Evolutionary conservation across 306 rosid genomes (phyloP), one percentile per base, ranked within the genome.

Genomic region (Crotalaria pallida): DNA sequence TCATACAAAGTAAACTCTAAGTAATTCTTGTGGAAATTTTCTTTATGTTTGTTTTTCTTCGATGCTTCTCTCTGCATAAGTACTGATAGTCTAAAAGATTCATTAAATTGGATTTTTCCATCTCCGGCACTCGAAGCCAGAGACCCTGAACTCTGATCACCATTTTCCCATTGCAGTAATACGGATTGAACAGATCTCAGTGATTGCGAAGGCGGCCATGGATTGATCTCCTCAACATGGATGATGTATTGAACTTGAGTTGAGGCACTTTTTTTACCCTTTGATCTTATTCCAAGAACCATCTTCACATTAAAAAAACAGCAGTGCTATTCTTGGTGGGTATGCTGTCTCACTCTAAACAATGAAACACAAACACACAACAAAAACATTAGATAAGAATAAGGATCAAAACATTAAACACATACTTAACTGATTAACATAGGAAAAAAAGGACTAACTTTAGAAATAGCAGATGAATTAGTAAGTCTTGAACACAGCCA

Each of bases 251-350:
- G 79, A 56, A 81, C 86, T 83, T 82, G 82, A 18, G 80, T 50
- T 13, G 88, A 67, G 5, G 80, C 81, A 38, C 71, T 50, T 73
- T 84, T 92, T 74, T 85, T 75, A 67, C 82, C 77, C 86, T 84
- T 88, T 62, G 89, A 58, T 84, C 86, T 92, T 41, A 92, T 56
- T 64, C 97, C 97, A 65, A 92, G 86, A 38, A 92, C 97, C 97
- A 92, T 92, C 38, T 67, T 75, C 59, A 27, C 31, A n/a, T n/a
- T n/a, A 49, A 45, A 19, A 63, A 75, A 56, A 26, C 24, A 29
- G 22, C 61, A n/a, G 58, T 51, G 40, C 77, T 63, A 38, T 74
- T 73, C 53, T 72, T 73, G 53, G 43, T 60, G 17, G 58, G 27
- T 60, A 67, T 21, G 24, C 44, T 26, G 45, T 40, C n/a, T 48